Evolutionary conservation across 495 filamentous ascomycete species (phyloP), one percentile per base, ranked within the genome.

Genomic region (Ramalina intermedia): DNA sequence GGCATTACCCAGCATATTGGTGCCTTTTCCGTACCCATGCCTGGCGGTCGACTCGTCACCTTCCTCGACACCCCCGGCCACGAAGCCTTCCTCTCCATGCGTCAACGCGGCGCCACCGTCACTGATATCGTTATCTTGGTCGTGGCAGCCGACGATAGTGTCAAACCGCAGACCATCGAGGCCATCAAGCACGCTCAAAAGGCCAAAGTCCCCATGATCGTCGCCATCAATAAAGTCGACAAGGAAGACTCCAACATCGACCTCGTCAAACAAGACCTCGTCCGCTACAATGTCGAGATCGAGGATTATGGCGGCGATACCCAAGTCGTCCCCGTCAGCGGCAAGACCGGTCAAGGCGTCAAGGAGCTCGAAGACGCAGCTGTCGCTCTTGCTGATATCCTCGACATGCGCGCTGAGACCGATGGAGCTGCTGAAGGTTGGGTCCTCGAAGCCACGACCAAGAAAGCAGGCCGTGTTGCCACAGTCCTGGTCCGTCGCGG

Each of bases 1-100:
- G 93, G 93, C 37, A 99, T 99, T 57, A 99, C 93, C 0, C 93
- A 99, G 63, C 93, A 96, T 61, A 99, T 99, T 56, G 93, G 93
- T 59, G 93, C 93, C n/a, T 99, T 99, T 69, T 89, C 85, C 2
- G 90, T 96, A 3, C 73, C 74, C 16, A 77, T 99, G 71, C 82
- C 85, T 16, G 78, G 77, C 5, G 88, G 88, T 21, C 89, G 88
- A 63, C 75, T 73, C 2, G 91, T 96, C 55, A 96, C 93, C 7
- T 99, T 99, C 72, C 74, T 99, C 46, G 93, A 99, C 56, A 99
- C 93, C 0, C 93, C 93, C 0, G 93, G 93, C 4, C 93, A 99
- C 63, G 84, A 90, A 29, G 93, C 93, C 2, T 99, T 99, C 61
- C 66, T 96, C 48, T 80, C 80, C 41, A 99, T 99, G 93, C 82